A percentile compares a stretch with the other conserved stretches of the same genome.
These are phyloP conservation scores for Monosporozyma aerobia DNA, from an alignment of 805 yeast genomes.

Conservation along the genomic window DNA sequence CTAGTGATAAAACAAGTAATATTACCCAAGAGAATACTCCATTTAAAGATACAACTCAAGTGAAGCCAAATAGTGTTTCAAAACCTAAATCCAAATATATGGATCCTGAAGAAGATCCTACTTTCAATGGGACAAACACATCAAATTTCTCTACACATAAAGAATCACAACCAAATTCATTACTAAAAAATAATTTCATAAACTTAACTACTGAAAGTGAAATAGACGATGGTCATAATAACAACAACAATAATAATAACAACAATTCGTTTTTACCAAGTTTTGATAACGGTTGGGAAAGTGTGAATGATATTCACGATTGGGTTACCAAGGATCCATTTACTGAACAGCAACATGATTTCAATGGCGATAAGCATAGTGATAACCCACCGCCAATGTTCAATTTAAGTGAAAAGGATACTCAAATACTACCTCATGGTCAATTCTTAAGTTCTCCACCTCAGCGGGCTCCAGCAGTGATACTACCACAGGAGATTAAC, in stretches of 20 bases:
- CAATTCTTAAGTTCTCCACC: background rate
- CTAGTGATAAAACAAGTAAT: slow-evolving; percentile 11
- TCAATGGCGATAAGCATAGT: background rate
- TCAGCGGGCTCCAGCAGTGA: background rate
- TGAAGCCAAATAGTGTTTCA: background rate
- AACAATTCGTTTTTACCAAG: slow-evolving; percentile 4
- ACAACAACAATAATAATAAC: background rate
- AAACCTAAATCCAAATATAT: background rate
- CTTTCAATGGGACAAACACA: background rate
- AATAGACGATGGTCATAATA: no score
- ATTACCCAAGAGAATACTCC: background rate
- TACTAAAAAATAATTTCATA: background rate
- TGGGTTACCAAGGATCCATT: slow-evolving; percentile 4
- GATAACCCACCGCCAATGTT: background rate
- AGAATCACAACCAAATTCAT: background rate
- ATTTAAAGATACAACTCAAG: background rate
- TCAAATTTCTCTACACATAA: background rate
- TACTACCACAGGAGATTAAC: background rate
- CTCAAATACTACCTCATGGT: background rate
- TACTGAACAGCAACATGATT: background rate
- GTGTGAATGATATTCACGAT: slow-evolving; percentile 27
- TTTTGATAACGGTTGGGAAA: slow-evolving; percentile 23
- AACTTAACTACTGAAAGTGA: background rate
- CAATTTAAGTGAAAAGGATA: background rate
- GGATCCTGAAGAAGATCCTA: background rate